Percentiles rank a stretch among this genome's conserved stretches.
These are phyloP conservation scores for Sporothrix phasma DNA, from an alignment of 2,329 filamentous ascomycete species.

Conservation along the genomic window DNA sequence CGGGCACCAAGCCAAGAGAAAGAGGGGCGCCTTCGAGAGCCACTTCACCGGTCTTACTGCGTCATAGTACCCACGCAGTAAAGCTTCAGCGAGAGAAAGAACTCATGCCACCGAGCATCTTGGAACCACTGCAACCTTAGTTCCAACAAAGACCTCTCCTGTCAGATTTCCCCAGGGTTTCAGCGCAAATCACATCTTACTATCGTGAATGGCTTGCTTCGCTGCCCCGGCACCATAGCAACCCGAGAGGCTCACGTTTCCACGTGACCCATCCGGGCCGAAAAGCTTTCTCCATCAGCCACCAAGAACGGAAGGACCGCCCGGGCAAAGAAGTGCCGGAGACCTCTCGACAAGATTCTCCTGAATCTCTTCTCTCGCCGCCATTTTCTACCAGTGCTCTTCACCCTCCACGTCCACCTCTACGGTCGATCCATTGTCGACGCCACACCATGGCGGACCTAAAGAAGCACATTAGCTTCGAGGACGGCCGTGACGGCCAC, in stretches of 20 bases:
- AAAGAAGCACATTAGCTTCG: slow-evolving; percentile 1
- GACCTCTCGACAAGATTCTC: not conserved
- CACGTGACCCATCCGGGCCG: not conserved
- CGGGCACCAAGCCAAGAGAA: not conserved
- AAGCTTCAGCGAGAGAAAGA: not conserved
- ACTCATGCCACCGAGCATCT: not conserved
- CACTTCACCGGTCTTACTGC: not conserved
- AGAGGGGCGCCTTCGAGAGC: not conserved
- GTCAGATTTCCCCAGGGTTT: too few species aligned
- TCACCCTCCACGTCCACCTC: not conserved
- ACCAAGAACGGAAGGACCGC: not conserved
- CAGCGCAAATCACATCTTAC: not conserved
- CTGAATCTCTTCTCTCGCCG: not conserved
- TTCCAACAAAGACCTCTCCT: not conserved
- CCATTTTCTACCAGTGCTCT: not conserved
- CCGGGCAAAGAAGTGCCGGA: not conserved
- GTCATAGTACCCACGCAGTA: slow-evolving; percentile 6
- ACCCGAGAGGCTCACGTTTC: not conserved
- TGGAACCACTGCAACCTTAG: not conserved
- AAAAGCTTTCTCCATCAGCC: not conserved
- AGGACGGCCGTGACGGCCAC: slow-evolving; percentile 28
- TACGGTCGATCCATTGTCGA: not conserved
- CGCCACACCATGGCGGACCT: not conserved
- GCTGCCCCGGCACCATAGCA: not conserved
- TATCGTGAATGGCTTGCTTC: not conserved